Evolutionary conservation across 192 early-diverging fungal genomes (phyloP), one percentile per base, ranked within the genome.

Genomic region (Backusella liffmaniae): DNA sequence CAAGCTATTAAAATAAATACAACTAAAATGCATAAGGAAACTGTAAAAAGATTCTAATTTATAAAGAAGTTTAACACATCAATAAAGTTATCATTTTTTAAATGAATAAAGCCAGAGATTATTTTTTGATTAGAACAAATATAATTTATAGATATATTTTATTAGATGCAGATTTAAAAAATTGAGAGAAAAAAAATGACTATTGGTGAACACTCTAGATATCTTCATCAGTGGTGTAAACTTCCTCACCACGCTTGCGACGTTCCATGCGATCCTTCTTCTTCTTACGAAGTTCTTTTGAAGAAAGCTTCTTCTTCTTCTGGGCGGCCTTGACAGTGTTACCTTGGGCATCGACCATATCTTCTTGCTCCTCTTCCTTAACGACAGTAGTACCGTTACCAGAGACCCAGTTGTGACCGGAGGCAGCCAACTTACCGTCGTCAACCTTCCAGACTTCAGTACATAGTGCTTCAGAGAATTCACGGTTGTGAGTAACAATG

Each of bases 401-500:
- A 51, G 83, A 78, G 71, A 86, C 85, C 85, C 85, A 86, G 78
- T 88, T 86, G 71, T 83, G 86, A 44, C 87, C 87, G 56, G 83
- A 82, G 67, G 85, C 75, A 79, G 74, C 72, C 39, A 89, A 78
- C 29, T 35, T n/a, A 79, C 93, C 93, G 69, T 86, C 77, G 66
- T 91, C 88, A 70, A 94, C 90, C 73, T 86, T 84, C 93, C 93
- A 94, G 76, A 87, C 86, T 85, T 94, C 93, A n/a, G 82, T 83
- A 79, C 87, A 90, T 75, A 93, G 86, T 44, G 89, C 87, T 67
- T 87, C 88, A 74, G 90, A 89, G 88, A 94, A 94, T 80, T 94
- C 92, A 79, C 86, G 86, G 89, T 93, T 92, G 91, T 94, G 93
- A 75, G 93, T 91, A 84, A 94, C 92, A 76, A 94, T 91, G 72